phyloP scores from a whole-genome alignment of 768 basidiomycete genomes.

The Favolaschia claudopus region DNA sequence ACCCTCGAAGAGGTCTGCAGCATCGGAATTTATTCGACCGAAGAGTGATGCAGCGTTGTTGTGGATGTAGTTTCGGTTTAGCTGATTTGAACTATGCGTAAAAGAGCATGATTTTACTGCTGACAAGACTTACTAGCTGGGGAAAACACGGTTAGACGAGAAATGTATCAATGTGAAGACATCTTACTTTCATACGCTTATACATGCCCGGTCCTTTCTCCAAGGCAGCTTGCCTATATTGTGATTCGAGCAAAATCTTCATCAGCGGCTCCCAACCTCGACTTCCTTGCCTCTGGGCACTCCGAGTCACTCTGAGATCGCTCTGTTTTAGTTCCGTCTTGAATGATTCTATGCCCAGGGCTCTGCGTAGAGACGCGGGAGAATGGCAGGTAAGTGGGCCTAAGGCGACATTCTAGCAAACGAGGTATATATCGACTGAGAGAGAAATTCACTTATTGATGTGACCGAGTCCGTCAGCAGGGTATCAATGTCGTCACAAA shows the following conservation, averaged over 20 bases:
- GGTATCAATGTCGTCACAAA: background rate
- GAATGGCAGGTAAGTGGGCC: background rate
- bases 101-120: no score
- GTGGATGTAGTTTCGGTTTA: background rate
- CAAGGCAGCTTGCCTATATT: background rate
- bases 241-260: background rate
- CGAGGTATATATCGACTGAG: no score
- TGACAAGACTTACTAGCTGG: no score
- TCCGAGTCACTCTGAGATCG: background rate
- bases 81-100: no score
- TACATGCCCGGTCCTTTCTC: slow-evolving; percentile 23
- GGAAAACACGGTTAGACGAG: no score
- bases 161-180: background rate
- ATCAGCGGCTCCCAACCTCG: slow-evolving; percentile 20
- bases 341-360: slow-evolving; percentile 8
- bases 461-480: background rate
- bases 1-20: background rate
- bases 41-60: background rate
- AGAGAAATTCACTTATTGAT: background rate
- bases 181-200: slow-evolving; percentile 24
- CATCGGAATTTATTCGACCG: background rate
- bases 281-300: slow-evolving; percentile 11
- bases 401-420: background rate
- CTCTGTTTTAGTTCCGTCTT: background rate
- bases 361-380: background rate